phyloP scores from a whole-genome alignment of 1,139 yeast species.

The Blastobotrys apis region DNA sequence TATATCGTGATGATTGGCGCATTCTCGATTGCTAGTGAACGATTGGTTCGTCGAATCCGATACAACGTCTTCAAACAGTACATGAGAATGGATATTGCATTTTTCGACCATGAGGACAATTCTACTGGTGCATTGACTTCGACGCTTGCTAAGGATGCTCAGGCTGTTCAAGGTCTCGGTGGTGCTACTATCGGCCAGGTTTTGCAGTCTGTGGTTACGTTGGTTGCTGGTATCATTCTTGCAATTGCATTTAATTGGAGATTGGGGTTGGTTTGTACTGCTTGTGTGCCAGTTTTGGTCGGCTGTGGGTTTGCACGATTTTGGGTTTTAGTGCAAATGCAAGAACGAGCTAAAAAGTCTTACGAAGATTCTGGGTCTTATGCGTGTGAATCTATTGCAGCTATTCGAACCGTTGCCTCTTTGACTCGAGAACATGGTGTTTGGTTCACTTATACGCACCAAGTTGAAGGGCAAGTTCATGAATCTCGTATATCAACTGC shows the following conservation, averaged over 20 bases:
- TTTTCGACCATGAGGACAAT: conserved; percentile 63
- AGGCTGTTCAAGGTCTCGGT: conserved; percentile 75
- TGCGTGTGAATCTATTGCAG: conserved; percentile 36
- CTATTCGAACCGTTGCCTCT: conserved; percentile 38
- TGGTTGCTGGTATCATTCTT: conserved; percentile 69
- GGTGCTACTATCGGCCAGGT: conserved; percentile 82
- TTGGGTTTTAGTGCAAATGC: conserved; percentile 73
- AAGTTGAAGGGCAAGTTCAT: conserved; percentile 32
- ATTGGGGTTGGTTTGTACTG: conserved; percentile 59
- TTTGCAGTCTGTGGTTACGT: conserved; percentile 66
- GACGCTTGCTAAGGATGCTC: conserved; percentile 77
- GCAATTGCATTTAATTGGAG: conserved; percentile 63
- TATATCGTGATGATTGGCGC: conserved; percentile 32
- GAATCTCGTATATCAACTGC: conserved; percentile 28
- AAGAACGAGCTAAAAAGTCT: conserved; percentile 40
- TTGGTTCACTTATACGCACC: conserved; percentile 27
- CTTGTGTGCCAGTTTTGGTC: conserved; percentile 58
- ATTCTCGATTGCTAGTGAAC: conserved; percentile 30
- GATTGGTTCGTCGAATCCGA: conserved; percentile 34
- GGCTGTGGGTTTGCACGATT: conserved; percentile 77
- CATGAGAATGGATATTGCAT: conserved; percentile 74
- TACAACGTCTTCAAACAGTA: conserved; percentile 33
- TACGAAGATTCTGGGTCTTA: conserved; percentile 38
- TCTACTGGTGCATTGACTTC: conserved; percentile 76
- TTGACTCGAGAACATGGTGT: conserved; percentile 38